phyloP scores from a whole-genome alignment of 345 rosid genomes.

The Sonneratia alba region DNA sequence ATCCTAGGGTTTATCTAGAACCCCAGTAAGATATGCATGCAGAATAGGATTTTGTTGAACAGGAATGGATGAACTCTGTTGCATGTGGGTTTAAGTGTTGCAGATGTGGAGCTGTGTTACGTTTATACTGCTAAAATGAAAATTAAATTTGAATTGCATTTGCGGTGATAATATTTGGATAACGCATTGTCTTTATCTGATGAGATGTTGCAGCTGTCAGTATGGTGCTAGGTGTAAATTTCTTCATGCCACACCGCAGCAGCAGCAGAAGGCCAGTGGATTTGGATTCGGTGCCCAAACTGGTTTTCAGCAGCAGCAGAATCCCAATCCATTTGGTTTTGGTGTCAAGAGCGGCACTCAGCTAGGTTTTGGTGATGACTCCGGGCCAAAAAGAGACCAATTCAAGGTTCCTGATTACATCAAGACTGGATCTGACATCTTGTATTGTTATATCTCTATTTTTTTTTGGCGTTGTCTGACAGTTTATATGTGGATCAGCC shows the following conservation, averaged over 20 bases:
- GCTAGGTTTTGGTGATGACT: conserved; percentile 21
- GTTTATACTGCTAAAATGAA: not conserved
- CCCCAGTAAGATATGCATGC: not conserved
- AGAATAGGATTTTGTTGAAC: not conserved
- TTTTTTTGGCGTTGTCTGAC: not conserved
- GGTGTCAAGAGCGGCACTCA: conserved; percentile 47
- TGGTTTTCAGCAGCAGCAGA: conserved; percentile 28
- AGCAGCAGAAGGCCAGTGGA: conserved; percentile 30
- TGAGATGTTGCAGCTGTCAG: conserved; percentile 48
- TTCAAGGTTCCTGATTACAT: conserved; percentile 39
- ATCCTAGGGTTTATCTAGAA: not conserved
- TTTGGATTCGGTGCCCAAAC: conserved; percentile 48
- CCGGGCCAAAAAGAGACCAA: conserved; percentile 35
- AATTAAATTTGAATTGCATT: not conserved
- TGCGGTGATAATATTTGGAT: not conserved
- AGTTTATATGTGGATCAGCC: conserved; percentile 28
- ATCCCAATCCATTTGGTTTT: conserved; percentile 60
- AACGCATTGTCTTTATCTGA: not conserved
- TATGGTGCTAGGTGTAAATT: conserved; percentile 66
- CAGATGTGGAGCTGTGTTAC: not conserved
- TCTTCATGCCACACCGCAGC: conserved; percentile 45
- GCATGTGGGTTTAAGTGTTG: not conserved
- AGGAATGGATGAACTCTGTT: too few relatives aligned
- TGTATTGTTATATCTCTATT: not conserved
- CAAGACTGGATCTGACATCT: not conserved